Base-by-base conservation (phyloP, 1,139 yeast genomes). In the Pichia inconspicua region DNA sequence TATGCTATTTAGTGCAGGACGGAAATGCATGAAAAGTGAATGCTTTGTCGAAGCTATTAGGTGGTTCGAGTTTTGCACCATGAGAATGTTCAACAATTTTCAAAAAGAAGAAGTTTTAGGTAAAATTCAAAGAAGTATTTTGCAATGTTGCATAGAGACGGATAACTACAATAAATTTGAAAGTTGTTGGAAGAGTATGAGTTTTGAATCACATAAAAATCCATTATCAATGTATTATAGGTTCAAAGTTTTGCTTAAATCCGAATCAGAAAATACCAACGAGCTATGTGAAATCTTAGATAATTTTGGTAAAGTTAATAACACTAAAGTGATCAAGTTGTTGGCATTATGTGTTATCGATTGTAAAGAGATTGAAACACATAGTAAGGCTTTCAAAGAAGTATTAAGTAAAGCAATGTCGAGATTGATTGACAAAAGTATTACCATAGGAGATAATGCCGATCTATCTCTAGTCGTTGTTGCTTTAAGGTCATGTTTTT, bases 1-100 rank as follows among this genome's bases (percentile, higher is more conserved):
- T 1, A 49, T 66, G 36, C 42, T 67, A n/a, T 67, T 69, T 69
- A 66, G 64, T n/a, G 50, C 52, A 22, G 68, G 67, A 0, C 61
- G 61, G 41, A 48, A 50, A 14, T 51, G 50, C 9, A 48, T 52
- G 36, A 65, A 66, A 37, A 51, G 48, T 4, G 45, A 41, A 1
- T 25, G 46, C 4, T 45, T 53, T 38, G 28, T 44, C 1, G 57
- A 57, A 14, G 59, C 66, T 0, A 37, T 60, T 3, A 47, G 45
- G 1, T 67, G 70, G 68, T 58, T 64, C 25, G 48, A 56, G 3
- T 39, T 61, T n/a, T 58, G 64, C 14, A 47, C 59, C 8, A 59
- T 60, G 34, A 54, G 65, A 27, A 39, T 64, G 5, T 51, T 66
- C 2, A 53, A 47, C 1, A 27, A 25, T 34, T 28, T 44, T 15